phyloP scores from a whole-genome alignment of 2,329 filamentous ascomycete species.

The Fusarium vanettenii region DNA sequence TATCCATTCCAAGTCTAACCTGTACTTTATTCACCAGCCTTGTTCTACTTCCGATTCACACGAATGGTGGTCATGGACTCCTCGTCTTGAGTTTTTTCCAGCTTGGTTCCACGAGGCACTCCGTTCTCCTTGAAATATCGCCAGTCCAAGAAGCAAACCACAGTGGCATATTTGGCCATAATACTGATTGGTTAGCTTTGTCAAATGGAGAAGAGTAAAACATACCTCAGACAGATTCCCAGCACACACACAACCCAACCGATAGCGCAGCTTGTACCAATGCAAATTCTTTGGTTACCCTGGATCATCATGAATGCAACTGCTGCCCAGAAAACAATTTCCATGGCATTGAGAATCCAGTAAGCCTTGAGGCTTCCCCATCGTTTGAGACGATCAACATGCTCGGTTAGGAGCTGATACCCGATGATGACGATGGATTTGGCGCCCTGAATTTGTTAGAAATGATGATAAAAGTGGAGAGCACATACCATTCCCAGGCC shows the following conservation, averaged over 20 bases:
- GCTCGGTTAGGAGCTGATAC: conserved; percentile 54
- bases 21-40: neutral
- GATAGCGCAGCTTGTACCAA: conserved; percentile 11
- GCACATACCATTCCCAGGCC: conserved; percentile 33
- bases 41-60: neutral
- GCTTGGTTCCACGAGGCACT: neutral
- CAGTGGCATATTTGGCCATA: neutral
- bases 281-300: conserved; percentile 12
- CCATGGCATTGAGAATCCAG: conserved; percentile 53
- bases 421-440: conserved; percentile 5
- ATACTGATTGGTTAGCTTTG: neutral
- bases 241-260: conserved; percentile 14
- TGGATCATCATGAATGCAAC: conserved; percentile 19
- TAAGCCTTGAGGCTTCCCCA: conserved; percentile 56
- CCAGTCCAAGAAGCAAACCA: neutral
- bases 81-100: neutral
- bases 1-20: neutral
- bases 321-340: conserved; percentile 54
- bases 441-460: conserved; percentile 28
- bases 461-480: conserved; percentile 53
- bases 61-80: neutral
- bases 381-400: conserved; percentile 45
- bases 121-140: neutral
- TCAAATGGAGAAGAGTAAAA: neutral
- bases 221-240: neutral